Evolutionary conservation across 331 rosid species (phyloP).

Genomic region (Pyrus hybrid): DNA sequence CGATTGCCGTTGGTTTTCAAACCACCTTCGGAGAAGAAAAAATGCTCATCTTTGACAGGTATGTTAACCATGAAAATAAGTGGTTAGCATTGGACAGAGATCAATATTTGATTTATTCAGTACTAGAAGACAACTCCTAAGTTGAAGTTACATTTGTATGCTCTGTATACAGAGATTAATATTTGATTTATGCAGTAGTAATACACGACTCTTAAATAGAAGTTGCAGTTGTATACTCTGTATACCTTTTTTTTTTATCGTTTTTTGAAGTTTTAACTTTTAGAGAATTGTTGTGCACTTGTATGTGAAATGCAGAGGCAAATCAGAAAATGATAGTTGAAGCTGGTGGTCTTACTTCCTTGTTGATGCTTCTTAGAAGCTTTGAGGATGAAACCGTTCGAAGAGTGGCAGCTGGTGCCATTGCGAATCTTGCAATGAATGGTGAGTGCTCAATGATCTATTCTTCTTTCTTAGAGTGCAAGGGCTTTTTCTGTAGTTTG

Average conservation of each 20-base stretch:
- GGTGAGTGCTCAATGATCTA: slow-evolving; percentile 34
- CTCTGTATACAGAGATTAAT: background rate
- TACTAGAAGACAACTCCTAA: too few species aligned
- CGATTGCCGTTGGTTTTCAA: too few species aligned
- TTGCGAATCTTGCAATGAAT: slow-evolving; percentile 97
- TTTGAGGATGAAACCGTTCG: slow-evolving; percentile 91
- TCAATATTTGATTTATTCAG: too few species aligned
- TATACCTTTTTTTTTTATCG: background rate
- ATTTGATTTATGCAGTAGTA: background rate
- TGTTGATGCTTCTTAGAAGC: slow-evolving; percentile 92
- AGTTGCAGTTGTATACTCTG: background rate
- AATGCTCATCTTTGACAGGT: too few species aligned
- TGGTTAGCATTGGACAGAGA: background rate
- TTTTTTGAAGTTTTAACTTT: background rate
- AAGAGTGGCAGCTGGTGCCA: slow-evolving; percentile 98
- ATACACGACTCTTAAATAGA: background rate
- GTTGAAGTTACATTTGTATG: too few species aligned
- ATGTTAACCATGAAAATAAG: background rate
- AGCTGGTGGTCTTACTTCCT: slow-evolving; percentile 91
- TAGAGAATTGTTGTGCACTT: slow-evolving; percentile 3
- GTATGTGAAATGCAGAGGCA: slow-evolving; percentile 51
- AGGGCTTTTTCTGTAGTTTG: slow-evolving; percentile 16
- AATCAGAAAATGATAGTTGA: slow-evolving; percentile 93
- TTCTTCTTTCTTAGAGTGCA: background rate
- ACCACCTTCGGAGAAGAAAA: too few species aligned